Base-by-base conservation (phyloP, 2,329 filamentous ascomycete genomes). In the Botryosphaeria dothidea region DNA sequence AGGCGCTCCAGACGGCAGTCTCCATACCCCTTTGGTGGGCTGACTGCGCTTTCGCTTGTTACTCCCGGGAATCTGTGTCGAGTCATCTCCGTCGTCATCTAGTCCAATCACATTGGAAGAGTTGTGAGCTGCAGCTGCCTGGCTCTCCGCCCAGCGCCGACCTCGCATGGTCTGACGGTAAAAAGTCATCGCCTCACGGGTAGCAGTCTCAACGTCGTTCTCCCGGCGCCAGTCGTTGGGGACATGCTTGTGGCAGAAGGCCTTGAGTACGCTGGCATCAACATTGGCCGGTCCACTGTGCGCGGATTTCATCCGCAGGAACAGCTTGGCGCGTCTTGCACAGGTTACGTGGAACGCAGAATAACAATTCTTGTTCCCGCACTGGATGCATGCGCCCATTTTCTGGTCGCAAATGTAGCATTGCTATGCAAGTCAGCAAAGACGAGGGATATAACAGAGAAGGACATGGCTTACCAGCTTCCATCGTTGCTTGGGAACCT, bases 381-480 rank as follows among this genome's bases (percentile, higher is more conserved):
- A 99, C 77, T 99, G 95, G 67, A 99, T 97, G 77, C 94, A 98
- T 45, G 95, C 94, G 23, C 95, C 95, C 95, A 99, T 99, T 71
- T 90, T 91, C 79, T 99, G 95, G 69, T 93, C 90, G 80, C 95
- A 99, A 65, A 99, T 96, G 77, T 99, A 99, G 80, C 95, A 99
- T 45, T 87, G 89, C 73, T 83, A 66, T 23, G 15, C 0, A 1
- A 36, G 15, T 64, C 61, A 77, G 70, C 25, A 48, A 25, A 25
- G n/a, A 65, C 23, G 9, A 46, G 8, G 21, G 2, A 9, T 11
- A 9, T 27, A 27, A 43, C 19, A 21, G 15, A 6, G n/a, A n/a
- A 17, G 11, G 64, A 21, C 4, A 27, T 8, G 11, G 66, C 78
- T 74, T 69, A 83, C 79, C 54, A 97, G 82, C 76, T 92, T 96